Base-by-base conservation (phyloP, 78 protist species). In the Thecamonas trahens region DNA sequence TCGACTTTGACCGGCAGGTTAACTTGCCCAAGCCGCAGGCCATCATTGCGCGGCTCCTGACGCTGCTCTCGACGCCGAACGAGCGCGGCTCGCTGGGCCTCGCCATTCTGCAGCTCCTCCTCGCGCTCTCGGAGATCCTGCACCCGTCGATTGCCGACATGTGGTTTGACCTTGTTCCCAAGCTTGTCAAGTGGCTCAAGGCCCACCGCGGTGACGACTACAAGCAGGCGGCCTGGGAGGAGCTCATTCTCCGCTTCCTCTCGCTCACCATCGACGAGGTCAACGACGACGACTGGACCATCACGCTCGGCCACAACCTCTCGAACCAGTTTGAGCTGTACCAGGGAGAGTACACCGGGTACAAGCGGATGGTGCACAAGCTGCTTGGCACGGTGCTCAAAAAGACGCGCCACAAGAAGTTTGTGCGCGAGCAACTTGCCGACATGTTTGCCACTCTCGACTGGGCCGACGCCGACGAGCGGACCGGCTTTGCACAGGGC, bases 151-250 rank as follows among this genome's bases (percentile, higher is more conserved):
- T 84, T 24, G 59, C 75, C 37, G 82, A 84, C 50, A 66, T 84
- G 78, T 84, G 90, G 90, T 85, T 74, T 32, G 77, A 61, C 22
- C 61, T 73, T 22, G 34, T 84, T 1, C 90, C 90, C 26, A 78
- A 79, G 32, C 22, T 84, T 15, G 47, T 57, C 26, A 15, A 11
- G 3, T 74, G 44, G 22, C 82, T 84, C 37, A 62, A 65, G 18
- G 80, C 34, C 39, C 1, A 49, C 29, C 18, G 59, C 18, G 13
- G 1, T 24, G 74, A 39, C 11, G 38, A 26, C 34, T 69, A 45
- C 66, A 54, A 62, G 37, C 42, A 39, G 9, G 55, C 47, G 31
- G 61, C 49, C 52, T 82, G 87, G 87, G 84, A 83, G 42, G 79
- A 77, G 22, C 14, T 72, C 31, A 61, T 78, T 1, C 71, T 83